These are phyloP conservation scores for Aspergillus fructus DNA, from an alignment of 2,329 filamentous ascomycete genomes.

Conservation along the genomic window DNA sequence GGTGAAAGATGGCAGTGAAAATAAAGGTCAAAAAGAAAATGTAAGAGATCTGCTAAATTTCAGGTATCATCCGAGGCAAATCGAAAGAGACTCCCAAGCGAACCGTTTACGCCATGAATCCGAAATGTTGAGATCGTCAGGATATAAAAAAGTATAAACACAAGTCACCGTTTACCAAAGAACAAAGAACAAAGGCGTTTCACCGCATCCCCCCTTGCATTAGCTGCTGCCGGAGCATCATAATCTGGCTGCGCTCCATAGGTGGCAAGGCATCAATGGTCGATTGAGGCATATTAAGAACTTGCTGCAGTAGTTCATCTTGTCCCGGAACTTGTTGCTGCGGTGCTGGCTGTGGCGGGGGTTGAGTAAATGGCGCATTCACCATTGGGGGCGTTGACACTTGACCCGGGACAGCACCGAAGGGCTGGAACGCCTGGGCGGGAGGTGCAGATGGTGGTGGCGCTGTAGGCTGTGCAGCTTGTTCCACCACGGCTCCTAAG, in stretches of 20 bases:
- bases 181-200: slow-evolving; percentile 4
- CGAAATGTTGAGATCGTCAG: background rate
- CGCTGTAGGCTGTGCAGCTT: slow-evolving; percentile 45
- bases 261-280: slow-evolving; percentile 78
- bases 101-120: slow-evolving; percentile 15
- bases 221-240: slow-evolving; percentile 70
- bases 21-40: slow-evolving; percentile 6
- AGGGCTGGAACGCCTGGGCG: slow-evolving; percentile 38
- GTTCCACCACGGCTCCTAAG: slow-evolving; percentile 77
- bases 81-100: slow-evolving; percentile 4
- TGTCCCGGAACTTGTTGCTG: slow-evolving; percentile 56
- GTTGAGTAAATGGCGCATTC: slow-evolving; percentile 45
- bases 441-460: slow-evolving; percentile 28
- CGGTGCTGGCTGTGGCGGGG: slow-evolving; percentile 43
- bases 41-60: slow-evolving; percentile 10
- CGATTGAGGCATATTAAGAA: slow-evolving; percentile 75
- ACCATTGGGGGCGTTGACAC: slow-evolving; percentile 53
- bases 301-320: slow-evolving; percentile 74
- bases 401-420: slow-evolving; percentile 42
- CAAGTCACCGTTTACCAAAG: background rate
- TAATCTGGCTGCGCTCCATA: slow-evolving; percentile 73
- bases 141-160: background rate
- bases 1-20: background rate
- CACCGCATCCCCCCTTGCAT: slow-evolving; percentile 43
- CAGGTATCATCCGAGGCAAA: slow-evolving; percentile 15